These are phyloP conservation scores for Metschnikowia drakensbergensis DNA, from an alignment of 805 yeast genomes.

Conservation along the genomic window DNA sequence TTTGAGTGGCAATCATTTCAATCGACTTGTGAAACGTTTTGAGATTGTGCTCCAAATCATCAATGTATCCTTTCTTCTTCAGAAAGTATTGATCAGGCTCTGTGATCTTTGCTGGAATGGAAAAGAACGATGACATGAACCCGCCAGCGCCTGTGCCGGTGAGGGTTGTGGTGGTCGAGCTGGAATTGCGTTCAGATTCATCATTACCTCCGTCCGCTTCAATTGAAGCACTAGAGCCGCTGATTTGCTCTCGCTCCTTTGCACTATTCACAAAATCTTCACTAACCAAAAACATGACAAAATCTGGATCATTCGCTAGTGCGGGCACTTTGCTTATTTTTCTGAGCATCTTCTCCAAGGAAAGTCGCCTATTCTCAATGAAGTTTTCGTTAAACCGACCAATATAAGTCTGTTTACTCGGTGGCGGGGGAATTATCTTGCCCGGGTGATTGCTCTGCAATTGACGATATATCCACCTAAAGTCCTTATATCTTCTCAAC, in stretches of 20 bases:
- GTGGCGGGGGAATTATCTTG: slow-evolving; percentile 81
- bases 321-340: slow-evolving; percentile 57
- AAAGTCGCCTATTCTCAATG: slow-evolving; percentile 78
- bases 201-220: slow-evolving; percentile 37
- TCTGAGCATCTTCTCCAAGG: slow-evolving; percentile 79
- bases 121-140: slow-evolving; percentile 67
- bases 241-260: slow-evolving; percentile 61
- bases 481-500: slow-evolving; percentile 84
- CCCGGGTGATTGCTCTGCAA: slow-evolving; percentile 87
- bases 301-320: slow-evolving; percentile 70
- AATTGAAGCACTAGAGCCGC: slow-evolving; percentile 49
- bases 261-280: slow-evolving; percentile 66
- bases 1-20: slow-evolving; percentile 69
- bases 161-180: slow-evolving; percentile 16
- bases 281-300: slow-evolving; percentile 71
- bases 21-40: slow-evolving; percentile 64
- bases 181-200: slow-evolving; percentile 21
- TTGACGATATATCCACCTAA: slow-evolving; percentile 91
- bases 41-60: slow-evolving; percentile 68
- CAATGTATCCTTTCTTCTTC: slow-evolving; percentile 65
- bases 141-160: slow-evolving; percentile 42
- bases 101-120: slow-evolving; percentile 60
- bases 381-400: slow-evolving; percentile 91
- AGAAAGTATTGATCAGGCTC: slow-evolving; percentile 80
- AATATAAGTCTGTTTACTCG: slow-evolving; percentile 89